phyloP scores from a whole-genome alignment of 2,329 filamentous ascomycete genomes.

The Raffaelea ambrosiae region DNA sequence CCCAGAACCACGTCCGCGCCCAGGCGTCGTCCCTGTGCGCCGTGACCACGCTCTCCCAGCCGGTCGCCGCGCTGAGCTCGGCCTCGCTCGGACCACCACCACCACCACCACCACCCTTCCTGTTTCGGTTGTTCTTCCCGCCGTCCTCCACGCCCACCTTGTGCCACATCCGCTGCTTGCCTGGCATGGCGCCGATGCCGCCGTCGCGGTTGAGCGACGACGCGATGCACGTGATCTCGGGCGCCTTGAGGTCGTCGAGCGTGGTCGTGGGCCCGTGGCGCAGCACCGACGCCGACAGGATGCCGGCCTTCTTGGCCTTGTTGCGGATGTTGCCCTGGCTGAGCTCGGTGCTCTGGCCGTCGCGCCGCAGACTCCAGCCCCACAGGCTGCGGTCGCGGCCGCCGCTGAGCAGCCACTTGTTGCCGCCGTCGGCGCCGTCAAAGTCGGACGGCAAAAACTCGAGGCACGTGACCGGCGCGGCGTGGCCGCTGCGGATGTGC shows the following conservation, averaged over 20 bases:
- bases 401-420: conserved; percentile 90
- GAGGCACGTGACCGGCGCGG: conserved; percentile 73
- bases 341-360: conserved; percentile 87
- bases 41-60: conserved; percentile 95
- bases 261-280: conserved; percentile 53
- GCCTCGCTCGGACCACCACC: conserved; percentile 41
- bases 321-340: conserved; percentile 85
- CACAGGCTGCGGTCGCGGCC: conserved; percentile 86
- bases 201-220: conserved; percentile 91
- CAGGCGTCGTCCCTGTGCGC: conserved; percentile 78
- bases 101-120: no score
- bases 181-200: conserved; percentile 77
- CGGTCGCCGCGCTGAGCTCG: conserved; percentile 67
- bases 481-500: conserved; percentile 81
- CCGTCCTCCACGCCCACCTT: conserved; percentile 34
- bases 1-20: conserved; percentile 97
- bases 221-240: conserved; percentile 85
- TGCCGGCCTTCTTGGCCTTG: conserved; percentile 81
- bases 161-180: conserved; percentile 75
- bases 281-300: conserved; percentile 50
- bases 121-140: no score
- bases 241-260: conserved; percentile 73
- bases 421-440: conserved; percentile 77
- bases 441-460: conserved; percentile 82
- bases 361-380: conserved; percentile 91